Percentiles rank a stretch among this genome's conserved stretches.
These are phyloP conservation scores for Tulasnella sp. DNA, from an alignment of 768 basidiomycete genomes.

Conservation along the genomic window DNA sequence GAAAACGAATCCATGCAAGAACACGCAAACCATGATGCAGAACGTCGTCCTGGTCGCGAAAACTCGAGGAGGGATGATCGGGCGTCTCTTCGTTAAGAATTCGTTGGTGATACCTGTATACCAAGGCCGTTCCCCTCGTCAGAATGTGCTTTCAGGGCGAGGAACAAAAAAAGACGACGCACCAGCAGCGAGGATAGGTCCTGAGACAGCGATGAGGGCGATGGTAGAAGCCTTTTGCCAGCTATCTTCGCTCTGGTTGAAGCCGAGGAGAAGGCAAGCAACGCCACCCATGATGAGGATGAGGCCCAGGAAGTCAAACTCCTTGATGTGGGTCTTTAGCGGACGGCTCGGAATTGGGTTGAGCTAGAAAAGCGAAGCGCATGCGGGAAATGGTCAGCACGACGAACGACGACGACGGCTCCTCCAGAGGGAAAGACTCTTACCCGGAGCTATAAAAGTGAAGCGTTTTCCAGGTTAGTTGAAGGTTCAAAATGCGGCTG, in stretches of 20 bases:
- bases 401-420: background rate
- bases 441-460: constrained; percentile 15
- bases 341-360: constrained; percentile 65
- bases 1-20: constrained; percentile 64
- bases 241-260: constrained; percentile 62
- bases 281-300: constrained; percentile 59
- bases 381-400: background rate
- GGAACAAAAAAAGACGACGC: constrained; percentile 28
- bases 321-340: constrained; percentile 53
- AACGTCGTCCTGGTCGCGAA: constrained; percentile 79
- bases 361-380: constrained; percentile 42
- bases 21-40: constrained; percentile 53
- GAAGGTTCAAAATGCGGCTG: background rate
- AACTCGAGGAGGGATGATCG: constrained; percentile 69
- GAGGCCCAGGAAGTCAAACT: constrained; percentile 73
- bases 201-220: constrained; percentile 57
- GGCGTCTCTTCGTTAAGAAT: constrained; percentile 56
- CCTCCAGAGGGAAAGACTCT: background rate
- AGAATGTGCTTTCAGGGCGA: background rate
- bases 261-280: constrained; percentile 66
- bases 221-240: constrained; percentile 62
- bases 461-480: background rate
- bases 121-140: background rate
- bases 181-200: constrained; percentile 50
- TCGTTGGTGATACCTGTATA: constrained; percentile 49